These are phyloP conservation scores for Paulownia fortunei DNA, from an alignment of 257 asterid genomes.

Conservation along the genomic window DNA sequence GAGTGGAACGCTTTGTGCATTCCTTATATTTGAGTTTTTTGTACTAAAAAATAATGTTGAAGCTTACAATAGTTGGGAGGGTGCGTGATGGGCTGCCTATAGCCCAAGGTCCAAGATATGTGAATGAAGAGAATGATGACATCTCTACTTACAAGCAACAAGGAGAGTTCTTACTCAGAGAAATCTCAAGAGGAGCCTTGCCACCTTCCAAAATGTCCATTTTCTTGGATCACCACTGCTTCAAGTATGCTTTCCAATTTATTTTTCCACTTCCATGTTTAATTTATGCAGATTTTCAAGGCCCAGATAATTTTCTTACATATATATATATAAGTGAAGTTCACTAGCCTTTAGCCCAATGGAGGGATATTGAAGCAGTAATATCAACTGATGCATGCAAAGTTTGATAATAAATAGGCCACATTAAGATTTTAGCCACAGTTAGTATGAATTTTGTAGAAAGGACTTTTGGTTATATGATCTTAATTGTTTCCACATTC, in stretches of 20 bases:
- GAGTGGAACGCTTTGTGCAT: not conserved
- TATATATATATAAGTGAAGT: not conserved
- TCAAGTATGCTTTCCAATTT: conserved; percentile 43
- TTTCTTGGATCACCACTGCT: conserved; percentile 51
- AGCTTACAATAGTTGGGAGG: conserved; percentile 62
- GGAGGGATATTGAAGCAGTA: not conserved
- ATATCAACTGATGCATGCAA: not conserved
- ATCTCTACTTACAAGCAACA: conserved; percentile 53
- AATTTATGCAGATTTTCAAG: not conserved
- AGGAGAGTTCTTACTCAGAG: conserved; percentile 61
- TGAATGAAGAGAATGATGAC: conserved; percentile 42
- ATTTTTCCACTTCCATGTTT: not conserved
- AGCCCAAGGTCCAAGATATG: conserved; percentile 55
- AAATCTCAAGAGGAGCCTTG: conserved; percentile 56
- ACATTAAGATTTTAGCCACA: not conserved
- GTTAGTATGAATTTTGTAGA: not conserved
- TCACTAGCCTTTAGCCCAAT: not conserved
- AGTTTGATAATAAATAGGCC: not conserved
- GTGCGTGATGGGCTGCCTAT: conserved; percentile 66
- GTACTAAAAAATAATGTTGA: conserved; percentile 42
- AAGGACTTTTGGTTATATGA: not conserved
- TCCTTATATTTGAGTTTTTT: not conserved
- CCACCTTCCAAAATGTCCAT: conserved; percentile 51
- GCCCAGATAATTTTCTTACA: not conserved
- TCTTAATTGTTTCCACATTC: not conserved